Evolutionary conservation across 352 stramenopile genomes (phyloP).

Genomic region (Phytophthora hybrid): DNA sequence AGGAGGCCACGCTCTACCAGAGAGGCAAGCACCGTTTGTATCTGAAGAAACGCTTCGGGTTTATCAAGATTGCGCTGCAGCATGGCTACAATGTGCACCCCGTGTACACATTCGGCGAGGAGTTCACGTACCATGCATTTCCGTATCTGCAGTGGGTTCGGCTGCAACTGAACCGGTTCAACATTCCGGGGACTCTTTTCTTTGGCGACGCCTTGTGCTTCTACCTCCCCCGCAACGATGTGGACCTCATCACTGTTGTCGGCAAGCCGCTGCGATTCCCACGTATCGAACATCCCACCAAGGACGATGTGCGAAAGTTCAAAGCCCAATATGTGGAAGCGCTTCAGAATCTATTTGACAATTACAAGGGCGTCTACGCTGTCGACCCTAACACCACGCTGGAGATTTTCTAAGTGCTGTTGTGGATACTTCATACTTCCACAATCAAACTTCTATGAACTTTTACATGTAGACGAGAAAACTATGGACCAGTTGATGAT

Average conservation of each 20-base stretch:
- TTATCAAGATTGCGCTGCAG: conserved; percentile 94
- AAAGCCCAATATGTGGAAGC: conserved; percentile 61
- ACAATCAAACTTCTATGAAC: no score
- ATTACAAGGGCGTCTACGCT: conserved; percentile 85
- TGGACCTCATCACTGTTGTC: conserved; percentile 90
- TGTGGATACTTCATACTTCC: no score
- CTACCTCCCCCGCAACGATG: conserved; percentile 78
- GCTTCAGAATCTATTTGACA: conserved; percentile 87
- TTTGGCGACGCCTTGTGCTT: conserved; percentile 75
- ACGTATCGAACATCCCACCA: conserved; percentile 84
- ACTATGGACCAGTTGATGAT: no score
- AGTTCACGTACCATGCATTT: conserved; percentile 85
- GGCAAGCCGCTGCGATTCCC: conserved; percentile 88
- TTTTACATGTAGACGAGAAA: no score
- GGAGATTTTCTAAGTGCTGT: conserved; percentile 54
- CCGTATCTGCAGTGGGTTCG: conserved; percentile 77
- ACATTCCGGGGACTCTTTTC: conserved; percentile 83
- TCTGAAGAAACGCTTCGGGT: conserved; percentile 91
- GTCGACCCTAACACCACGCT: conserved; percentile 61
- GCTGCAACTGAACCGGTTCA: conserved; percentile 81
- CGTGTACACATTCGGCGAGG: conserved; percentile 94
- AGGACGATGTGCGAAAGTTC: conserved; percentile 82
- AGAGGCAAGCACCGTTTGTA: conserved; percentile 88
- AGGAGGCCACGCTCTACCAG: conserved; percentile 92
- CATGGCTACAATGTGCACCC: conserved; percentile 89